phyloP scores from a whole-genome alignment of 2,329 filamentous ascomycete genomes.

The Xylaria sp. region DNA sequence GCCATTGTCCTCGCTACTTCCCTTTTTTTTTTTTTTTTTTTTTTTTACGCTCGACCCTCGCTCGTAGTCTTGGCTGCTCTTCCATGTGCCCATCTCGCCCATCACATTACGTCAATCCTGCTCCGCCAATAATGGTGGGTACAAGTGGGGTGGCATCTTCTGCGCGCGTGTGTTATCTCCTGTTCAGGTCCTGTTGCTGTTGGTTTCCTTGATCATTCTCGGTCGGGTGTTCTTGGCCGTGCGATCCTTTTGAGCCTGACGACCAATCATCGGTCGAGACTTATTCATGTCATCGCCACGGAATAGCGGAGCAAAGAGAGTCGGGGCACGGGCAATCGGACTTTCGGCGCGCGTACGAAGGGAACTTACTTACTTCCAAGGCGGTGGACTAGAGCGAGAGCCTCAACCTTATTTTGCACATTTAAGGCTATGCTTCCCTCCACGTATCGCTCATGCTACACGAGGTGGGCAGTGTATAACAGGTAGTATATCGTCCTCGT shows the following conservation, averaged over 20 bases:
- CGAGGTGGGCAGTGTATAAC: too few species aligned
- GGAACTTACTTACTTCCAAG: constrained; percentile 1
- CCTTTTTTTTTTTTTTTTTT: too few species aligned
- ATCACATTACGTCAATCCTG: constrained; percentile 42
- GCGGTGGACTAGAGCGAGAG: neutral
- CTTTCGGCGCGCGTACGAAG: constrained; percentile 9
- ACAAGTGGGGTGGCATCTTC: constrained; percentile 7
- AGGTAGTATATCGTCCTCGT: too few species aligned
- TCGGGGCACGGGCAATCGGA: constrained; percentile 21
- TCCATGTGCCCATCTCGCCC: constrained; percentile 34
- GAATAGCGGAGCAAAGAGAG: constrained; percentile 17
- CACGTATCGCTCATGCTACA: neutral
- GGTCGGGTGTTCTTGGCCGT: neutral
- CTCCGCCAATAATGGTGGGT: constrained; percentile 21
- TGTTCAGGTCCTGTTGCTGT: too few species aligned
- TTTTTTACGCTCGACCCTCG: neutral
- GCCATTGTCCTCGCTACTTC: neutral
- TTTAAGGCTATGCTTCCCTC: neutral
- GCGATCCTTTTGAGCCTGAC: constrained; percentile 3
- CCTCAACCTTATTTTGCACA: neutral
- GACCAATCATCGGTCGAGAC: constrained; percentile 15
- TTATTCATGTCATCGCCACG: constrained; percentile 21
- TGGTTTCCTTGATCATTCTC: constrained; percentile 5
- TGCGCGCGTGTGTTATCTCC: constrained; percentile 22
- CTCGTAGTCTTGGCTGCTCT: constrained; percentile 24